phyloP scores from a whole-genome alignment of 1,139 yeast species.

The Debaryomyces singareniensis region DNA sequence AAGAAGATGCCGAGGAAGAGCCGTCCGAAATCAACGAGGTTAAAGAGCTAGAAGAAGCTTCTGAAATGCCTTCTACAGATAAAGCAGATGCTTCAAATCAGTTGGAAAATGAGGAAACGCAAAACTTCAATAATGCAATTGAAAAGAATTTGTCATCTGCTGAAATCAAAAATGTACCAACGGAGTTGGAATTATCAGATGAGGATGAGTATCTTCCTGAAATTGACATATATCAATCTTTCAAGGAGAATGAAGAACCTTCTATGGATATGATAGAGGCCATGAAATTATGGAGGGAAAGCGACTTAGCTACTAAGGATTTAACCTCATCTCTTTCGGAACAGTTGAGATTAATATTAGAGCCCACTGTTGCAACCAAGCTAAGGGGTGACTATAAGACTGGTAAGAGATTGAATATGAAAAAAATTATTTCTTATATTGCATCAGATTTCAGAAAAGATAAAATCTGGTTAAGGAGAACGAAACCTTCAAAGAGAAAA shows the following conservation, averaged over 20 bases:
- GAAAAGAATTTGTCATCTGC: constrained; percentile 21
- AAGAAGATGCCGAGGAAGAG: constrained; percentile 9
- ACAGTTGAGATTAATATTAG: constrained; percentile 85
- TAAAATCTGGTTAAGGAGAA: constrained; percentile 96
- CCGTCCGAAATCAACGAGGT: not conserved
- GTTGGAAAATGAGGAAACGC: not conserved
- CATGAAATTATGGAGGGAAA: constrained; percentile 70
- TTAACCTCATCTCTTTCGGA: constrained; percentile 85
- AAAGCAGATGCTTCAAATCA: constrained; percentile 7
- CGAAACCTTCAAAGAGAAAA: constrained; percentile 95
- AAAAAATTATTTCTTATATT: constrained; percentile 93
- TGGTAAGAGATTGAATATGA: constrained; percentile 96
- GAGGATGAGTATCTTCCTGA: constrained; percentile 12
- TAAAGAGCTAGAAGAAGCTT: constrained; percentile 57
- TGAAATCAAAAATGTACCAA: constrained; percentile 3
- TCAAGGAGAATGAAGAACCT: not conserved
- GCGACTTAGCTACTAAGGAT: constrained; percentile 81
- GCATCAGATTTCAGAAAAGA: constrained; percentile 97
- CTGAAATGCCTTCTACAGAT: constrained; percentile 15
- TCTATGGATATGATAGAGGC: constrained; percentile 59
- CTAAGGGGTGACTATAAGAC: constrained; percentile 94
- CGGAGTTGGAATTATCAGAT: not conserved
- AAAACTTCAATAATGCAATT: constrained; percentile 1
- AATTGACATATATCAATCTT: constrained; percentile 11
- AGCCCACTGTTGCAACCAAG: constrained; percentile 93